A percentile compares a stretch with the other conserved stretches of the same genome.
Conservation (phyloP, 148 eudicot species). For the Polygonum maritimum region DNA sequence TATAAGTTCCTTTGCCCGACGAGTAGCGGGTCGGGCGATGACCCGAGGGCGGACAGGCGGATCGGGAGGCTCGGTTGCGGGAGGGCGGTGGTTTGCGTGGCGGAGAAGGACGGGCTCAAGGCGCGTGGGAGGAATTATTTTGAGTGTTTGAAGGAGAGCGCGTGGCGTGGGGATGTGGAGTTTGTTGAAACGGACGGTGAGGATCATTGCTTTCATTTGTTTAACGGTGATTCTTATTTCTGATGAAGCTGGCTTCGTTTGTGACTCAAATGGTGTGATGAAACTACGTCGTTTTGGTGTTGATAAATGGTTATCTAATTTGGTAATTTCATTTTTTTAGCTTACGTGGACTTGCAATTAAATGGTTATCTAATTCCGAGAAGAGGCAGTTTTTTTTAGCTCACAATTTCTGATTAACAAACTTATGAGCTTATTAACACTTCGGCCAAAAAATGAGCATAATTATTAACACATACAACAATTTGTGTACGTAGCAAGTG, state of each 20-base stretch:
- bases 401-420: too few relatives aligned
- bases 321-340: too few relatives aligned
- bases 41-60: slow-evolving; percentile 30
- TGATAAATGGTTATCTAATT: too few relatives aligned
- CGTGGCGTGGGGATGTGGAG: slow-evolving; percentile 30
- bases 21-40: slow-evolving; percentile 21
- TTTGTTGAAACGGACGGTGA: slow-evolving; percentile 31
- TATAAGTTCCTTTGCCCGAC: slow-evolving; percentile 23
- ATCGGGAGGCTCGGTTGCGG: slow-evolving; percentile 17
- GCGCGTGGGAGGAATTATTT: slow-evolving; percentile 21
- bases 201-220: slow-evolving; percentile 30
- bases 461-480: too few relatives aligned
- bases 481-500: too few relatives aligned
- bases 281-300: not conserved
- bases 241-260: slow-evolving; percentile 2
- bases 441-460: too few relatives aligned
- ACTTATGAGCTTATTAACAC: too few relatives aligned
- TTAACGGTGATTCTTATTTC: not conserved
- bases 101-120: slow-evolving; percentile 26
- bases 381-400: too few relatives aligned
- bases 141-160: slow-evolving; percentile 24
- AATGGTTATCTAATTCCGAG: too few relatives aligned
- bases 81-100: slow-evolving; percentile 28
- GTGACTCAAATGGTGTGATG: not conserved
- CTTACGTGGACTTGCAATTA: too few relatives aligned